Conservation (phyloP, 306 rosid genomes). For the Castanopsis chinensis region DNA sequence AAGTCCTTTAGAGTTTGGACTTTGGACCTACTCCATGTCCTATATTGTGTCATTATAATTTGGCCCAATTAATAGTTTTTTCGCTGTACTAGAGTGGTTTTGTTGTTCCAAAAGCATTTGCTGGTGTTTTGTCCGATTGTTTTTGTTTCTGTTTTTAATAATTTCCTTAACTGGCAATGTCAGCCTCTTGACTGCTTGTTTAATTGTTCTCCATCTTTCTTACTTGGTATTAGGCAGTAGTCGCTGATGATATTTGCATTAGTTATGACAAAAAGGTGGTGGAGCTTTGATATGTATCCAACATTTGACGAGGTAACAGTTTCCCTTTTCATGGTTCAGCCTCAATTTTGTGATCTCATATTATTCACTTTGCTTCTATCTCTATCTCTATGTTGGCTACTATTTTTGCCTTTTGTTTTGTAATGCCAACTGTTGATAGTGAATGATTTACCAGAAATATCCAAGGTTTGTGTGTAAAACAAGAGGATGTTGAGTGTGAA, state of each 20-base stretch:
- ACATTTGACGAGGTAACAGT: background rate
- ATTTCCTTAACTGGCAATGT: constrained; percentile 17
- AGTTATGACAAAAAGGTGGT: background rate
- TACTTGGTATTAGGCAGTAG: background rate
- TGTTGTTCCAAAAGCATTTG: background rate
- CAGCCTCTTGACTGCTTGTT: constrained; percentile 18
- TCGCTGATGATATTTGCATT: background rate
- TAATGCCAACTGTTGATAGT: background rate
- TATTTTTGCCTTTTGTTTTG: background rate
- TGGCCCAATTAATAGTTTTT: background rate
- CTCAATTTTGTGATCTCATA: background rate
- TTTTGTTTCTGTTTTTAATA: background rate
- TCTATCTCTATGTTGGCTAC: background rate
- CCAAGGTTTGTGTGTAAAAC: background rate
- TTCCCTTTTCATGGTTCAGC: background rate
- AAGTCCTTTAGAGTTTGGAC: background rate
- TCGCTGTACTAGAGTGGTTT: background rate
- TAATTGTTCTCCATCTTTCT: constrained; percentile 1
- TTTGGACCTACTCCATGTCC: background rate
- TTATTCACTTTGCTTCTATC: background rate
- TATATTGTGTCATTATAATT: background rate
- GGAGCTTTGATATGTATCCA: background rate
- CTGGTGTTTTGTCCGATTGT: background rate
- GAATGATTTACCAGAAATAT: background rate
- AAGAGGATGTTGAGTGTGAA: constrained; percentile 16